These are phyloP conservation scores for Gnetum montanum DNA, from an alignment of 75 land plant genomes.

Conservation along the genomic window DNA sequence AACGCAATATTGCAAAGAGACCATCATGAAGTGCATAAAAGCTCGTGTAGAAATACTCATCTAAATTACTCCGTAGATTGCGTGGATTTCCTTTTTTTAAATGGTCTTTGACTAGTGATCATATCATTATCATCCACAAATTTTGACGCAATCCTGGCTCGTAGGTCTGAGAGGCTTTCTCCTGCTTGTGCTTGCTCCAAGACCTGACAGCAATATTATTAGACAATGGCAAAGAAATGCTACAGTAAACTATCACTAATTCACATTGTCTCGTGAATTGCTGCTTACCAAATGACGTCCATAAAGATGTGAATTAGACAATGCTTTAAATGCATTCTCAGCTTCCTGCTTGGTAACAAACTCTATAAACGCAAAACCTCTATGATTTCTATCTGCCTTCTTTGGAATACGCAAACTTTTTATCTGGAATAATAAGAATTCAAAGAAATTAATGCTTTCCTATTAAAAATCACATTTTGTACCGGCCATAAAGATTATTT, in stretches of 20 bases:
- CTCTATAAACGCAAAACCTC: slow-evolving; percentile 97
- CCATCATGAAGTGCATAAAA: too few relatives aligned
- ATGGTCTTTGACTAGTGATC: too few relatives aligned
- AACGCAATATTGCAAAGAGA: too few relatives aligned
- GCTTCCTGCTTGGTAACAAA: slow-evolving; percentile 92
- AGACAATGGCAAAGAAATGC: neutral
- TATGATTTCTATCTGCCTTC: slow-evolving; percentile 82
- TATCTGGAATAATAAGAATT: slow-evolving; percentile 32
- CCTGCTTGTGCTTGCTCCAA: slow-evolving; percentile 80
- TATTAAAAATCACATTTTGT: neutral
- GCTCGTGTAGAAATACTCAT: too few relatives aligned
- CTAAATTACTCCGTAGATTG: too few relatives aligned
- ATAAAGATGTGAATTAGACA: slow-evolving; percentile 82
- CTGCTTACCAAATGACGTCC: slow-evolving; percentile 89
- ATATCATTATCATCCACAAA: slow-evolving; percentile 26
- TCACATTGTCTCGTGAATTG: too few relatives aligned
- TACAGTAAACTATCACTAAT: neutral
- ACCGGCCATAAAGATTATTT: too few relatives aligned
- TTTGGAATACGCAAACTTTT: slow-evolving; percentile 79
- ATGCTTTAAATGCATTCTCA: slow-evolving; percentile 71
- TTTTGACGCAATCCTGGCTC: slow-evolving; percentile 64
- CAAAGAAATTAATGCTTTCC: neutral
- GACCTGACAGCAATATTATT: slow-evolving; percentile 29
- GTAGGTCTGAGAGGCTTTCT: slow-evolving; percentile 69
- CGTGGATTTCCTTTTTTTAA: too few relatives aligned